phyloP scores from a whole-genome alignment of 1,284 basidiomycete species.

The Singerocomus rubriflavus region DNA sequence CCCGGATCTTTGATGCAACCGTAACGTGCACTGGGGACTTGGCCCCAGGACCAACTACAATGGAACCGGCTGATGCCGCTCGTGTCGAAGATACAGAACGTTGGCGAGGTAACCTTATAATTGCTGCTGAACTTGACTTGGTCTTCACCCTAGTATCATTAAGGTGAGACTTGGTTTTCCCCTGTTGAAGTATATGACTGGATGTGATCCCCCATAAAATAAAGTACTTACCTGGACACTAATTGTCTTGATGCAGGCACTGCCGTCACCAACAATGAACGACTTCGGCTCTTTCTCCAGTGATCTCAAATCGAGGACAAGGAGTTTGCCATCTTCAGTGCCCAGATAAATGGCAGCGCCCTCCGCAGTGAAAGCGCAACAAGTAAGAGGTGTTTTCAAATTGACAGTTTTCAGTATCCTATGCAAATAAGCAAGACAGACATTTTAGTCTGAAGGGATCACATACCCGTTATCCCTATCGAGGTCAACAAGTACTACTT shows the following conservation, averaged over 20 bases:
- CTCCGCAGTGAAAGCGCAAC: conserved; percentile 62
- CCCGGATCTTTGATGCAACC: conserved; percentile 20
- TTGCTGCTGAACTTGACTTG: conserved; percentile 11
- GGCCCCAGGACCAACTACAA: background rate
- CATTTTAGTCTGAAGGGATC: background rate
- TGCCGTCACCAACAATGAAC: conserved; percentile 47
- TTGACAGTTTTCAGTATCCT: conserved; percentile 57
- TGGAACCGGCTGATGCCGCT: conserved; percentile 4
- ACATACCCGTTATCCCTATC: conserved; percentile 71
- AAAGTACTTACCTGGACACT: conserved; percentile 49
- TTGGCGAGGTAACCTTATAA: conserved; percentile 15
- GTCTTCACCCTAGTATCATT: conserved; percentile 7
- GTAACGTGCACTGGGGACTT: conserved; percentile 25
- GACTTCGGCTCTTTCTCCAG: conserved; percentile 59
- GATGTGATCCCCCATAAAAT: background rate
- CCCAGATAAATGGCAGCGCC: conserved; percentile 64
- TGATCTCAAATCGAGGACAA: conserved; percentile 59
- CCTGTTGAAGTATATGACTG: conserved; percentile 26
- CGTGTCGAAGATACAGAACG: conserved; percentile 9
- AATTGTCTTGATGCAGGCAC: conserved; percentile 48
- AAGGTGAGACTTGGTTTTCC: conserved; percentile 33
- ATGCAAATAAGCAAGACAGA: conserved; percentile 3
- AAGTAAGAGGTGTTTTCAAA: conserved; percentile 50
- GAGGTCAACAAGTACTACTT: conserved; percentile 58
- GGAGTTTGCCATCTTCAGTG: conserved; percentile 57